Percentiles rank a stretch among this genome's conserved stretches.
Conservation (phyloP, 2,329 filamentous ascomycete species). For the Aspergillus tanneri region DNA sequence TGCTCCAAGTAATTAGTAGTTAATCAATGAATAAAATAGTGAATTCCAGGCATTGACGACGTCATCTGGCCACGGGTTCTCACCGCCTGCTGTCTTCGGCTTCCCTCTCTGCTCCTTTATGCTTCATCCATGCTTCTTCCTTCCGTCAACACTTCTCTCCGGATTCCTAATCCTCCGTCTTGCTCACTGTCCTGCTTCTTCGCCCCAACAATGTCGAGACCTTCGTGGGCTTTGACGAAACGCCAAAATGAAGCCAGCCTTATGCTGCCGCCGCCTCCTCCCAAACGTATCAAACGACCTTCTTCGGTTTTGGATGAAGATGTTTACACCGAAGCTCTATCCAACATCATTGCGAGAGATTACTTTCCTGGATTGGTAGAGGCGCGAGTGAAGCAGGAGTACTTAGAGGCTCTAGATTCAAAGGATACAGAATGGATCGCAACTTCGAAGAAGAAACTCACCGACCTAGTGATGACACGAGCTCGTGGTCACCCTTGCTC, state of each 20-base stretch:
- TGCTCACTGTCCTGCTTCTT: background rate
- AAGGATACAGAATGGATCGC: constrained; percentile 82
- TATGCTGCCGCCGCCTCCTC: constrained; percentile 82
- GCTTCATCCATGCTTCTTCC: background rate
- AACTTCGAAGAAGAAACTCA: constrained; percentile 69
- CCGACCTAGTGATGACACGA: constrained; percentile 74
- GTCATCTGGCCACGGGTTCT: background rate
- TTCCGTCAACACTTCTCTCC: background rate
- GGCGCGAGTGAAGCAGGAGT: constrained; percentile 83
- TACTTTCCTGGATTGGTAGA: constrained; percentile 93
- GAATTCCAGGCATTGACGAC: background rate
- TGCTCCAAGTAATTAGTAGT: too few relatives aligned
- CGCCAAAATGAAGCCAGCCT: constrained; percentile 53
- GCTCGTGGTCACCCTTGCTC: constrained; percentile 29
- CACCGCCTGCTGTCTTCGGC: background rate
- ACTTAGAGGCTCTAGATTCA: constrained; percentile 85
- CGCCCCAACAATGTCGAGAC: constrained; percentile 27
- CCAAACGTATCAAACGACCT: constrained; percentile 89
- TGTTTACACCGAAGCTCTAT: constrained; percentile 83
- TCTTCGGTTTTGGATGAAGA: constrained; percentile 89
- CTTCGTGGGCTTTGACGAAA: constrained; percentile 36
- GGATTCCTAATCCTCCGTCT: background rate
- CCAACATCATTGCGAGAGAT: constrained; percentile 91
- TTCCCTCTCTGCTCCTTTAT: background rate
- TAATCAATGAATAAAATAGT: too few relatives aligned